Conservation (phyloP, 176 grass and related monocot genomes). For the maize (Zea mays) region DNA sequence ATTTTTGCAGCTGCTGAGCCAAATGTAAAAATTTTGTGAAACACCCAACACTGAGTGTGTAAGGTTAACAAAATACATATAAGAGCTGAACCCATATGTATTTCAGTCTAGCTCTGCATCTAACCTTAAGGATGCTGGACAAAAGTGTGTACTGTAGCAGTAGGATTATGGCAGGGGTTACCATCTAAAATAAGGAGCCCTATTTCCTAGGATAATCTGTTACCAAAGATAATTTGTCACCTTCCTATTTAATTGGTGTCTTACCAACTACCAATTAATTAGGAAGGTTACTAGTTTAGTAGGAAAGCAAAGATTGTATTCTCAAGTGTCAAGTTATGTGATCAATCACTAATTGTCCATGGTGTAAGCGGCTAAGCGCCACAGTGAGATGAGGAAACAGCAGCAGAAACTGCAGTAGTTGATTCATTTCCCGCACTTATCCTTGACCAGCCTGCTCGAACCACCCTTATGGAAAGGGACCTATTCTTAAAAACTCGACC, state of each 20-base stretch:
- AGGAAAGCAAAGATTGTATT: neutral
- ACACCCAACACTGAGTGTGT: neutral
- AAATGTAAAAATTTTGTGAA: neutral
- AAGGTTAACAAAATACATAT: neutral
- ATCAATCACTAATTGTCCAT: too few relatives aligned
- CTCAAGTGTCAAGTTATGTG: neutral
- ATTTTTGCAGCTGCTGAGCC: neutral
- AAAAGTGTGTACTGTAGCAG: neutral
- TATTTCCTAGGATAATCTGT: neutral
- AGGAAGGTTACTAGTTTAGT: neutral
- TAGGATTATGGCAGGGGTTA: neutral
- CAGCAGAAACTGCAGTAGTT: neutral
- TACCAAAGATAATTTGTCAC: neutral
- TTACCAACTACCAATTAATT: neutral
- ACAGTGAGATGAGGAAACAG: neutral
- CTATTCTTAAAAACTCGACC: too few relatives aligned
- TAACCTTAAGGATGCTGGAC: neutral
- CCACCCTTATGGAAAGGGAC: neutral
- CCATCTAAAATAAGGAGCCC: neutral
- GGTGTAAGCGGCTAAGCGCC: too few relatives aligned
- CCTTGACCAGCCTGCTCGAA: neutral
- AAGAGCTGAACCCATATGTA: neutral
- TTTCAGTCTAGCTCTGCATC: constrained; percentile 11
- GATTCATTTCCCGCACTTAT: neutral
- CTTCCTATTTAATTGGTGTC: neutral